Base-by-base conservation (phyloP, 805 yeast genomes). In the Metschnikowia lochheadii region DNA sequence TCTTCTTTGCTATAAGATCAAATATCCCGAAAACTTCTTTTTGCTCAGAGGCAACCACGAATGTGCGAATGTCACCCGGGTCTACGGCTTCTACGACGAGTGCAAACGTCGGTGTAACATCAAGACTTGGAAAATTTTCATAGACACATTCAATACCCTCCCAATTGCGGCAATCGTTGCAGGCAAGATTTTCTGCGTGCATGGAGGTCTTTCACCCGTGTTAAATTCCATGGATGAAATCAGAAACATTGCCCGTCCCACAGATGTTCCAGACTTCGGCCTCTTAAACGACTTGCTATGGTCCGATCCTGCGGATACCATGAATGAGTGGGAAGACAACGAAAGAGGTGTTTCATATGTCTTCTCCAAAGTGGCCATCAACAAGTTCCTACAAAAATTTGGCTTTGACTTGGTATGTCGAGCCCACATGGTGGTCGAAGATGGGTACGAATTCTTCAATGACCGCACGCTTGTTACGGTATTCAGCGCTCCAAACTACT, bases 81-180 rank as follows among this genome's bases (percentile, higher is more conserved):
- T 94, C 32, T 94, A 94, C 68, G 99, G 99, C 2, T 94, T 94
- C 64, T 94, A 90, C 66, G 99, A 94, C 70, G 99, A 94, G 71
- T 94, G 99, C 75, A 94, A 94, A 67, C 81, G 99, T 62, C 78
- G 99, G 54, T 83, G 96, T 61, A 88, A 86, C 63, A 81, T 91
- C 61, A 94, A 92, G 65, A 87, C 91, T 1, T 94, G 99, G 99
- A 90, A 91, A 65, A 71, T 82, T 29, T 94, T 94, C 63, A 82
- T 94, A 58, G 99, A 94, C 72, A 90, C 96, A 1, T 94, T 94
- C 75, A 94, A 94, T 66, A 87, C 97, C 0, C 75, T 94, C 56
- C 99, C 99, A 8, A 84, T 94, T 49, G 96, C 98, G 1, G 97
- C 97, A 2, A 84, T 89, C 33, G 96, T 94, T 34, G 97, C 96